phyloP scores from a whole-genome alignment of 106 monocot species.

The Platanthera guangdongensis region DNA sequence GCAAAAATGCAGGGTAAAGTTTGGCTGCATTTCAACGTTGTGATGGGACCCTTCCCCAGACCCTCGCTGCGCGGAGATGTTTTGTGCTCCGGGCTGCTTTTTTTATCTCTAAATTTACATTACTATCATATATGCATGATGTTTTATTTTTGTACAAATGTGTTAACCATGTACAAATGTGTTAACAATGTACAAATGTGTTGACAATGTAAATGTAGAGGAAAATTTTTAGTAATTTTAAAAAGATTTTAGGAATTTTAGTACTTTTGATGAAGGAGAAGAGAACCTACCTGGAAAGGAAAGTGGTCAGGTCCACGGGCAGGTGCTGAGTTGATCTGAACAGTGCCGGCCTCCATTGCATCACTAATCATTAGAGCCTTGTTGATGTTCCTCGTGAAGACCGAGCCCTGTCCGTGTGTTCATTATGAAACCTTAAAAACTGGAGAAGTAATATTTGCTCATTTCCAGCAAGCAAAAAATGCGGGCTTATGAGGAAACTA shows the following conservation, averaged over 20 bases:
- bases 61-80: too few relatives aligned
- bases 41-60: too few relatives aligned
- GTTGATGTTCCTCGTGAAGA: slow-evolving; percentile 93
- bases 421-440: not conserved
- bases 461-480: too few relatives aligned
- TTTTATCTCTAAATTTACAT: too few relatives aligned
- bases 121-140: too few relatives aligned
- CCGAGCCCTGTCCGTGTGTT: slow-evolving; percentile 52
- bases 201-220: not conserved
- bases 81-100: too few relatives aligned
- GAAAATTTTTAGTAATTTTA: not conserved
- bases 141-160: not conserved
- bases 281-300: slow-evolving; percentile 68
- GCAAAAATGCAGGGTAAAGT: too few relatives aligned
- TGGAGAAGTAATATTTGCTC: too few relatives aligned
- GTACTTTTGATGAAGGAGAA: not conserved
- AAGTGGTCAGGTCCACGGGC: slow-evolving; percentile 98
- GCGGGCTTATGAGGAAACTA: too few relatives aligned
- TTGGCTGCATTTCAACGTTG: too few relatives aligned
- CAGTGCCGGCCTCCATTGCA: slow-evolving; percentile 93
- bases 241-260: too few relatives aligned
- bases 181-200: not conserved
- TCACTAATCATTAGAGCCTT: slow-evolving; percentile 96
- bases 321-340: slow-evolving; percentile 97
- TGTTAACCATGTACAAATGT: too few relatives aligned